Conservation (phyloP, 441 rosid genomes). For the Erysimum cheiri region DNA sequence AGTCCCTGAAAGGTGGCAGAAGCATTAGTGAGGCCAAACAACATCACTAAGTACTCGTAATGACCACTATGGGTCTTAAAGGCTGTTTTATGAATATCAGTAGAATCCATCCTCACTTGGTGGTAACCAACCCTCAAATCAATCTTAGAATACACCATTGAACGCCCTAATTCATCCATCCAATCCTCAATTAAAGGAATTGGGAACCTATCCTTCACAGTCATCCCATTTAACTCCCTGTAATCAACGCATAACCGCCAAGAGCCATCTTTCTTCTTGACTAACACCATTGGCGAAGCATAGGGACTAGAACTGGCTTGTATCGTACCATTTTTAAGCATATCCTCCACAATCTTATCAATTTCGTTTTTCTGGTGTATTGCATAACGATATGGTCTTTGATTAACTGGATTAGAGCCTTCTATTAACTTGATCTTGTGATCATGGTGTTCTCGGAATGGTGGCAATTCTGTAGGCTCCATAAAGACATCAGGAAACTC, state of each 20-base stretch:
- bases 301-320: background rate
- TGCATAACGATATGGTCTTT: too few species aligned
- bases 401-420: too few species aligned
- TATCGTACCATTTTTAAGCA: background rate
- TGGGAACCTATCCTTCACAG: rapidly evolving
- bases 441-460: too few species aligned
- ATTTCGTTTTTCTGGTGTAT: too few species aligned
- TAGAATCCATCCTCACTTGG: background rate
- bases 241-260: background rate
- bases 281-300: rapidly evolving
- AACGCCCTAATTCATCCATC: background rate
- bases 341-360: too few species aligned
- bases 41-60: background rate
- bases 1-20: background rate
- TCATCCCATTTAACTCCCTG: background rate
- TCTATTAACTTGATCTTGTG: too few species aligned
- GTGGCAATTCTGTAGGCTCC: too few species aligned
- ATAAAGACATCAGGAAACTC: too few species aligned
- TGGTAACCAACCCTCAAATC: background rate
- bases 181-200: background rate
- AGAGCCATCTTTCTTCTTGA: background rate
- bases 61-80: background rate
- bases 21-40: background rate
- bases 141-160: background rate
- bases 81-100: background rate